Evolutionary conservation across 305 asterid genomes (phyloP).

Genomic region (Ajuga reptans): DNA sequence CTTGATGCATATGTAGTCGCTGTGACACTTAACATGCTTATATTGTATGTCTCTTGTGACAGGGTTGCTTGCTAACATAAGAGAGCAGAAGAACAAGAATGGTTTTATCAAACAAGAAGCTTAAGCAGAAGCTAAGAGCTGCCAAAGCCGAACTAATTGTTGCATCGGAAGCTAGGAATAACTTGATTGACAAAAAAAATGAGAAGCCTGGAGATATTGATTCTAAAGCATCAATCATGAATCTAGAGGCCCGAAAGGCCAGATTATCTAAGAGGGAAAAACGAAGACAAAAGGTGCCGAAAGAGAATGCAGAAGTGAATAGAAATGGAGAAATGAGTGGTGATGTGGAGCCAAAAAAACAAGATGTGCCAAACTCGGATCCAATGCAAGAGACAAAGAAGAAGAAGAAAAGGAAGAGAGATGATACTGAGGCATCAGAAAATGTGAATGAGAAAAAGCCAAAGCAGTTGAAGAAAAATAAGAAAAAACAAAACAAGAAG

Average conservation of each 20-base stretch:
- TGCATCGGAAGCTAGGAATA: constrained; percentile 31
- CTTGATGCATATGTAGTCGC: neutral
- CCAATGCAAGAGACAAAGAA: constrained; percentile 25
- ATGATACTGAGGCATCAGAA: constrained; percentile 30
- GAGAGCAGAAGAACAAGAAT: constrained; percentile 27
- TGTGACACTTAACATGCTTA: neutral
- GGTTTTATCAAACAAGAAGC: constrained; percentile 86
- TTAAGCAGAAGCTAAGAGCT: constrained; percentile 64
- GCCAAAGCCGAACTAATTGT: constrained; percentile 43
- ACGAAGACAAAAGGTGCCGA: constrained; percentile 32
- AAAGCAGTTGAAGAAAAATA: constrained; percentile 24
- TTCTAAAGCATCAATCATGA: constrained; percentile 20
- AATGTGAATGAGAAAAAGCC: constrained; percentile 31
- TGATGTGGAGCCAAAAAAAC: constrained; percentile 23
- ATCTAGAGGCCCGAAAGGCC: constrained; percentile 33
- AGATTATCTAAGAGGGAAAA: constrained; percentile 55
- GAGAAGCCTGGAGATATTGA: constrained; percentile 18
- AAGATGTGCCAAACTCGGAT: constrained; percentile 22
- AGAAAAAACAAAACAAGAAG: constrained; percentile 32
- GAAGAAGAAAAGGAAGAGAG: constrained; percentile 51
- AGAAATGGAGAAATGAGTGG: constrained; percentile 18
- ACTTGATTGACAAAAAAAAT: constrained; percentile 6
- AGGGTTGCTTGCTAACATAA: constrained; percentile 17
- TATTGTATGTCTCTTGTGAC: neutral
- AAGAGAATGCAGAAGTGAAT: constrained; percentile 27